A percentile compares a stretch with the other conserved stretches of the same genome.
Conservation (phyloP, 139 green algal genomes). For the Coccomyxa sp. region DNA sequence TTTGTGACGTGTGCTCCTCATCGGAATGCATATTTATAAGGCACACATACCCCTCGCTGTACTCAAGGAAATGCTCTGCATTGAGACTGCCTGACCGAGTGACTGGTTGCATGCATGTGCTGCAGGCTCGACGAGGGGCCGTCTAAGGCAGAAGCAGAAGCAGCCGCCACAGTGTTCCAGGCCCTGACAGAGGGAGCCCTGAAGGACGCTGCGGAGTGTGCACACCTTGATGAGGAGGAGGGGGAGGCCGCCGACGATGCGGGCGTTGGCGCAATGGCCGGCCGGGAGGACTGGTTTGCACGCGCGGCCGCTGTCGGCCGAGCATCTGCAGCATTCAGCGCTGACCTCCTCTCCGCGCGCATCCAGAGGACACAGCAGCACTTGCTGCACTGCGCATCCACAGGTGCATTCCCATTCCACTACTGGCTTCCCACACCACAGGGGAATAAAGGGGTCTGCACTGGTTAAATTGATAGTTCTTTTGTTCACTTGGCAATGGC, state of each 20-base stretch:
- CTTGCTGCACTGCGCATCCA: slow-evolving; percentile 24
- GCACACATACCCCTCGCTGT: too few relatives aligned
- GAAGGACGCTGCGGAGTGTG: slow-evolving; percentile 38
- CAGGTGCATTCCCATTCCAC: slow-evolving; percentile 1
- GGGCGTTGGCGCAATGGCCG: slow-evolving; percentile 1
- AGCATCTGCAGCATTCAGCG: slow-evolving; percentile 24
- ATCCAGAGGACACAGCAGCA: slow-evolving; percentile 20
- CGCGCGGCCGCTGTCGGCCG: slow-evolving; percentile 56
- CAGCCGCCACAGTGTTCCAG: slow-evolving; percentile 36
- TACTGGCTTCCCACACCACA: too few relatives aligned
- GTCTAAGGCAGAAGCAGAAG: neutral
- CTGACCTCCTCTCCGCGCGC: slow-evolving; percentile 42
- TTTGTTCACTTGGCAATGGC: too few relatives aligned
- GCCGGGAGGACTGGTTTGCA: slow-evolving; percentile 43
- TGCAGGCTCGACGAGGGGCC: too few relatives aligned
- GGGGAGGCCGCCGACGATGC: slow-evolving; percentile 42
- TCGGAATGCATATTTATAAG: too few relatives aligned
- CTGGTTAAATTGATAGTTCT: too few relatives aligned
- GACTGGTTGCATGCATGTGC: too few relatives aligned
- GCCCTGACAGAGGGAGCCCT: slow-evolving; percentile 41
- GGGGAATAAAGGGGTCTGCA: too few relatives aligned
- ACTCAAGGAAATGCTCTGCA: too few relatives aligned
- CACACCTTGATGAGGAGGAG: slow-evolving; percentile 63
- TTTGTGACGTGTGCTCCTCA: too few relatives aligned
- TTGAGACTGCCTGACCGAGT: too few relatives aligned